Evolutionary conservation across 202 grass and related monocot genomes (phyloP), one percentile per base, ranked within the genome.

Genomic region (Saccharum hybrid): DNA sequence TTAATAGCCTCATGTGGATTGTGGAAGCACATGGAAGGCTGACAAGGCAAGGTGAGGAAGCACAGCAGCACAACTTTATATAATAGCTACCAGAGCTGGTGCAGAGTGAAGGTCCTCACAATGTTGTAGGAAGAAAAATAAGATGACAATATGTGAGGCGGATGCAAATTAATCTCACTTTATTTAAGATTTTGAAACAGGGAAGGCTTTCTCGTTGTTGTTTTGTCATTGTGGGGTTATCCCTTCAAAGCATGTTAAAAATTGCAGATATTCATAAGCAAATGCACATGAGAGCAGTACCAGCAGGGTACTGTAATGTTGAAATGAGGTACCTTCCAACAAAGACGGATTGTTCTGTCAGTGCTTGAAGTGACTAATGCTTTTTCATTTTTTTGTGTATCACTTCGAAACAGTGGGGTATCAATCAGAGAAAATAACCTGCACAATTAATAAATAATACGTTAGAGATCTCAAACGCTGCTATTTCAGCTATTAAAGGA

Each of bases 291-390:
- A 63, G 12, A 62, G n/a, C 8, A 79, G 59, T 51, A 81, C 21
- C 63, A 64, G 64, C 16, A 43, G 23, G 52, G 21, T 65, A 74
- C 15, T 41, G 19, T 81, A 77, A 62, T 63, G n/a, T 57, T 8
- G 12, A 66, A 70, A 72, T 21, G 67, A 70, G 80, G 78, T 90
- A 97, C 92, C 95, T 97, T 97, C 88, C 86, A 94, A 88, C 82
- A 93, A 76, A 97, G 85, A 72, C 90, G 85, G 43, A 97, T 89
- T 10, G 92, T 97, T 74, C 92, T 87, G 85, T 97, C 95, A 49
- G 88, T 75, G 76, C 90, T 97, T 91, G 95, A 94, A 86, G 95
- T 94, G 41, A 94, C 66, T 78, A 97, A 86, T 76, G 87, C 80
- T 68, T 93, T 93, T 69, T 88, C 90, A 54, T 86, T 67, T 74